Conservation (phyloP, 768 basidiomycete genomes). For the Suillus decipiens region DNA sequence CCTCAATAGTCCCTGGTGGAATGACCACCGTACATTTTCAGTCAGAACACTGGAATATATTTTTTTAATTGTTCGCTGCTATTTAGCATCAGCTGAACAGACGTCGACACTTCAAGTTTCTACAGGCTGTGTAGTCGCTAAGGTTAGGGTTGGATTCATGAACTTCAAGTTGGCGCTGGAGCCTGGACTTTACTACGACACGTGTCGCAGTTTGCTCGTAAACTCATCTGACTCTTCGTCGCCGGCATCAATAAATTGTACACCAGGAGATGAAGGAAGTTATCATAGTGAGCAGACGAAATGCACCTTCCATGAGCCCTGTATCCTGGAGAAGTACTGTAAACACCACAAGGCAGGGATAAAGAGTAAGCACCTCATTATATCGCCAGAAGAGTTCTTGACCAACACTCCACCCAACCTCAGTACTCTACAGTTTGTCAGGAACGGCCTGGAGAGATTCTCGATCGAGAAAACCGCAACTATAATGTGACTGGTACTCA, state of each 20-base stretch:
- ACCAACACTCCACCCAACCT: conserved; percentile 58
- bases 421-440: conserved; percentile 49
- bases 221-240: too few relatives aligned
- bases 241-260: too few relatives aligned
- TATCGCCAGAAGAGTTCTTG: conserved; percentile 45
- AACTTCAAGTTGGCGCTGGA: neutral
- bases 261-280: too few relatives aligned
- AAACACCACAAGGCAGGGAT: too few relatives aligned
- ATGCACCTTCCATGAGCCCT: too few relatives aligned
- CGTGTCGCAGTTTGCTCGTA: neutral
- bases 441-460: conserved; percentile 65
- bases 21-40: neutral
- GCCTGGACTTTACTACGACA: neutral
- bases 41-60: neutral
- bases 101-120: neutral
- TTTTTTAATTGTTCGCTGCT: neutral
- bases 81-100: neutral
- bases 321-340: too few relatives aligned
- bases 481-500: conserved; percentile 55
- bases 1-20: neutral
- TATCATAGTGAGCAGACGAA: too few relatives aligned
- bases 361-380: too few relatives aligned
- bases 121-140: neutral
- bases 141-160: conserved; percentile 1
- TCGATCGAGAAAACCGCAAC: conserved; percentile 58